Percentiles rank a stretch among this genome's conserved stretches.
These are phyloP conservation scores for Aspergillus kassunensis DNA, from an alignment of 495 filamentous ascomycete genomes.

Conservation along the genomic window DNA sequence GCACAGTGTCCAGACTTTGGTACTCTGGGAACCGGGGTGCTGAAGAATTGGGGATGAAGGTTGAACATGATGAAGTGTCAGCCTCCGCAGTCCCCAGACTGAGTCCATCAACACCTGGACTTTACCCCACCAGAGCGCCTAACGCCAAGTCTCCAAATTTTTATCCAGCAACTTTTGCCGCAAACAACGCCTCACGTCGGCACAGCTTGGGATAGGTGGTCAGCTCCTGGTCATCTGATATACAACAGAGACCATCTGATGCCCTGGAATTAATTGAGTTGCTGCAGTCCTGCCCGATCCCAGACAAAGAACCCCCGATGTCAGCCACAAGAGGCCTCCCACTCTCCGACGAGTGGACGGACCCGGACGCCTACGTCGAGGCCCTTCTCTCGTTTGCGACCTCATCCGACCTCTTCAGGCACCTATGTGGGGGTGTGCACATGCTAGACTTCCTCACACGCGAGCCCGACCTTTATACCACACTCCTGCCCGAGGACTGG, in stretches of 20 bases:
- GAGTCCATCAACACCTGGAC: background rate
- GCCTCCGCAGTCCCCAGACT: conserved; percentile 5
- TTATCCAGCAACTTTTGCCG: conserved; percentile 1
- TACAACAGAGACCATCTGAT: background rate
- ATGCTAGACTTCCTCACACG: conserved; percentile 95
- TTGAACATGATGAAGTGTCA: background rate
- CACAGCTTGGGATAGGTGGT: too few relatives aligned
- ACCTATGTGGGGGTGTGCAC: conserved; percentile 88
- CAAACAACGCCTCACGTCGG: background rate
- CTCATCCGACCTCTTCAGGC: conserved; percentile 73
- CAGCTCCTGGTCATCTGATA: background rate
- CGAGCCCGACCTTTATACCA: conserved; percentile 71
- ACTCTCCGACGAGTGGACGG: conserved; percentile 49
- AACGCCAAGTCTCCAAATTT: background rate
- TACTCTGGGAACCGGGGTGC: background rate
- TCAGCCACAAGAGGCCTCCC: conserved; percentile 47
- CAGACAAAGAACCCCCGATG: conserved; percentile 15
- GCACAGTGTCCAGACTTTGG: too few relatives aligned
- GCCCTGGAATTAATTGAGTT: background rate
- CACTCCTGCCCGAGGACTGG: conserved; percentile 75
- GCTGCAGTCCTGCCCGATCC: conserved; percentile 1
- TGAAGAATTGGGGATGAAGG: background rate
- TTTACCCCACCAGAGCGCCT: conserved; percentile 1
- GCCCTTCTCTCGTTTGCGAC: conserved; percentile 73
- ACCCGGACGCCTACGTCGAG: conserved; percentile 69